A percentile compares a stretch with the other conserved stretches of the same genome.
These are phyloP conservation scores for Ceratobasidium sp. DNA, from an alignment of 1,284 basidiomycete genomes.

Conservation along the genomic window DNA sequence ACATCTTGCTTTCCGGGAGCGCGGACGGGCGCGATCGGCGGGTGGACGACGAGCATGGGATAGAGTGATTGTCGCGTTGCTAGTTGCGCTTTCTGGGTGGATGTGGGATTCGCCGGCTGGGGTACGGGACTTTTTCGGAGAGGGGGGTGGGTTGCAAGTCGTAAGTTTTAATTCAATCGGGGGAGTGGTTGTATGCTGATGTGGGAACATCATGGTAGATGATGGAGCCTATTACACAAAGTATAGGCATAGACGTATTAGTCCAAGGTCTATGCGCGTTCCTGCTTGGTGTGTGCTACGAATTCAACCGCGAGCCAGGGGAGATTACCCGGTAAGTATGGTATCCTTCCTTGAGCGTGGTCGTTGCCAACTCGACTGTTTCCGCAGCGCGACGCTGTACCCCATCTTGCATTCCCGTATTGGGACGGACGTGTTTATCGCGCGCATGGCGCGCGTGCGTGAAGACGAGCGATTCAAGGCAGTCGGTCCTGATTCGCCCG, in stretches of 20 bases:
- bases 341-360: background rate
- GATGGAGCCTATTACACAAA: constrained; percentile 94
- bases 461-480: constrained; percentile 94
- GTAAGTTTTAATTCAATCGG: constrained; percentile 65
- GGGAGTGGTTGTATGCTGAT: background rate
- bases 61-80: constrained; percentile 87
- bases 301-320: constrained; percentile 93
- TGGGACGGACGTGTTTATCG: constrained; percentile 89
- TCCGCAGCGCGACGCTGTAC: constrained; percentile 80
- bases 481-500: constrained; percentile 80
- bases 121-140: constrained; percentile 89
- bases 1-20: constrained; percentile 71
- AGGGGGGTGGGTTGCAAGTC: constrained; percentile 89
- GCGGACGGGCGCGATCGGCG: constrained; percentile 56
- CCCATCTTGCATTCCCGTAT: constrained; percentile 85
- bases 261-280: constrained; percentile 94
- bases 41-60: constrained; percentile 86
- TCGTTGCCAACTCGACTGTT: background rate
- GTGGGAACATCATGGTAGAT: constrained; percentile 66
- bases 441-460: constrained; percentile 86
- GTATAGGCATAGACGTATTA: constrained; percentile 85
- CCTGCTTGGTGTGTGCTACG: constrained; percentile 93
- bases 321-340: constrained; percentile 83
- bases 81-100: constrained; percentile 90
- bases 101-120: constrained; percentile 95